Percentiles rank a stretch among this genome's conserved stretches.
Evolutionary conservation across 768 basidiomycete species (phyloP).

Genomic region (Mycena latifolia): DNA sequence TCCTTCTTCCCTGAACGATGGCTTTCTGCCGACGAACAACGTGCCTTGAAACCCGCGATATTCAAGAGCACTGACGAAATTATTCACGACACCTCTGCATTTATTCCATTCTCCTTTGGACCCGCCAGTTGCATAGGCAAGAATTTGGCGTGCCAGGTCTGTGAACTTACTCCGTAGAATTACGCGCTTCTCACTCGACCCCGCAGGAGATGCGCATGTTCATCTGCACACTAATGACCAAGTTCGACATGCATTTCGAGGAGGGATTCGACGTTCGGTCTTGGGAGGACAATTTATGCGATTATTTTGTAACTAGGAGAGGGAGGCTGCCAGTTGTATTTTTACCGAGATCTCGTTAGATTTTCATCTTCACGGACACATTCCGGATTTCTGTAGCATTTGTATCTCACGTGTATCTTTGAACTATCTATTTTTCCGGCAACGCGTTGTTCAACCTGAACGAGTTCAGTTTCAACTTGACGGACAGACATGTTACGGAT

Average conservation of each 20-base stretch:
- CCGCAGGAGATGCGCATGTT: conserved; percentile 47
- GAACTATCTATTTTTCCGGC: too few species aligned
- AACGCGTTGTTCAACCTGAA: background rate
- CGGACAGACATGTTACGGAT: too few species aligned
- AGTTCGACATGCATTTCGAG: conserved; percentile 45
- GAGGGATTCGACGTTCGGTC: conserved; percentile 35
- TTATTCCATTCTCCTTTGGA: conserved; percentile 55
- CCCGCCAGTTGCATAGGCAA: conserved; percentile 65
- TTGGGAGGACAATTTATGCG: conserved; percentile 44
- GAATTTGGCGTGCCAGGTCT: conserved; percentile 41
- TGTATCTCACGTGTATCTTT: too few species aligned
- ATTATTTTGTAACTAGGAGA: conserved; percentile 45
- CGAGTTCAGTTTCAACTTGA: too few species aligned
- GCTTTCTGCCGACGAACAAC: conserved; percentile 40
- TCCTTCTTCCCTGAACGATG: conserved; percentile 54
- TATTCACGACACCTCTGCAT: conserved; percentile 42
- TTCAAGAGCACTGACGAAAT: conserved; percentile 30
- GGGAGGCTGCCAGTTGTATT: conserved; percentile 41
- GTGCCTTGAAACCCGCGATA: conserved; percentile 33
- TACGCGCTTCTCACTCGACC: background rate
- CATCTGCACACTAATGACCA: conserved; percentile 42
- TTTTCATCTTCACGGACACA: background rate
- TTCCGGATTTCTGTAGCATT: background rate
- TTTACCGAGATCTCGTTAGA: conserved; percentile 6
- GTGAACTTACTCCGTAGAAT: background rate